Conservation (phyloP, 352 stramenopile species). For the Pythium oligandrum region DNA sequence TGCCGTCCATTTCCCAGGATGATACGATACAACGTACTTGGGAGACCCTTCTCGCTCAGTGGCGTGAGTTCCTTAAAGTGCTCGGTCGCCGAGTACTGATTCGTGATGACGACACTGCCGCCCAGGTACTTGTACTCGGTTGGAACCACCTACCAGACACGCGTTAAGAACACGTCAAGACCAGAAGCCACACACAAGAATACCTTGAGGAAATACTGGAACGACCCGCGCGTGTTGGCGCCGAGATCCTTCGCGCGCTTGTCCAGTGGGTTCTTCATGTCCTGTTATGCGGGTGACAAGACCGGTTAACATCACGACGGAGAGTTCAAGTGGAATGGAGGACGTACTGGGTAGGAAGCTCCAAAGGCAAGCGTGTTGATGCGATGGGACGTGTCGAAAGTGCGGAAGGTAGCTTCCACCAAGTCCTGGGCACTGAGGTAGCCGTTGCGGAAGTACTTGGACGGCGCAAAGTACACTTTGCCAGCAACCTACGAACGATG, state of each 20-base stretch:
- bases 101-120: constrained; percentile 86
- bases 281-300: constrained; percentile 20
- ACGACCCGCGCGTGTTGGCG: constrained; percentile 50
- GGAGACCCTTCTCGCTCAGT: constrained; percentile 82
- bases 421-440: constrained; percentile 35
- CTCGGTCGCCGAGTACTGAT: constrained; percentile 98
- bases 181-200: too few relatives aligned
- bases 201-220: constrained; percentile 83
- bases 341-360: constrained; percentile 58
- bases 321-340: neutral
- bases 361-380: constrained; percentile 62
- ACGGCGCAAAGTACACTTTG: constrained; percentile 78
- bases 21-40: constrained; percentile 40
- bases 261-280: constrained; percentile 85
- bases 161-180: too few relatives aligned
- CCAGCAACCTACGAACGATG: constrained; percentile 45
- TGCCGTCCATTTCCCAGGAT: too few relatives aligned
- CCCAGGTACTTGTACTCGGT: constrained; percentile 92
- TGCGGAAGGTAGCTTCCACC: constrained; percentile 22
- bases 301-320: neutral
- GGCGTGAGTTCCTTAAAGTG: constrained; percentile 88
- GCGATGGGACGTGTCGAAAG: constrained; percentile 30
- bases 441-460: constrained; percentile 76
- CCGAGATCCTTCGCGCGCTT: constrained; percentile 54
- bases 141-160: constrained; percentile 72